Evolutionary conservation across 768 basidiomycete genomes (phyloP), one percentile per base, ranked within the genome.

Genomic region (Boletus sp.): DNA sequence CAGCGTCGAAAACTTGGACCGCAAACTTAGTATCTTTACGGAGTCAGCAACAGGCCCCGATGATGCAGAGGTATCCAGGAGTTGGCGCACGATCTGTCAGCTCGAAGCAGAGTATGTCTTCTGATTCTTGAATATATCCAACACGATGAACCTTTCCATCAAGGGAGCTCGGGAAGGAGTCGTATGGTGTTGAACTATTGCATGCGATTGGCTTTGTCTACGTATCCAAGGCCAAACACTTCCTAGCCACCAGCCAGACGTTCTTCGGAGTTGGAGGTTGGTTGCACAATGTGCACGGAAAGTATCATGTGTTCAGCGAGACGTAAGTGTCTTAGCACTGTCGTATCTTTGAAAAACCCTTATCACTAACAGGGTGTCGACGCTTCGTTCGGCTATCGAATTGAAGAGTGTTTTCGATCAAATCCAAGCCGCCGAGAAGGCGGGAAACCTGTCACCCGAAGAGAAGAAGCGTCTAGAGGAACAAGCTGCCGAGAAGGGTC

Each of bases 271-370:
- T 96, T 15, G 93, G 93, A 12, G 93, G 94, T 7, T 96, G 93
- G 93, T 69, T 95, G 56, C 93, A 95, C 71, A 92, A 92, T 54
- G 90, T 94, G 3, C 90, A 92, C 70, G 90, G 90, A 12, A 94
- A 92, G 74, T 94, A 93, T 49, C 92, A 95, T 66, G 89, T 94
- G 17, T 90, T 96, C 72, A 93, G 91, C 68, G 92, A 94, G 76
- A 94, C 92, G 90, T 91, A 60, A 63, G 90, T 78, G 37, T 56
- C n/a, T 29, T 18, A 46, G 29, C 9, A 39, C 46, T 17, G 50
- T 47, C 33, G 33, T 8, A 29, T 42, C 10, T 18, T 33, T 11
- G 2, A 24, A 32, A 50, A 17, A 46, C 28, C 42, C 58, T 61
- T n/a, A 60, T 37, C 40, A 24, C 36, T 33, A 47, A 36, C 40